Evolutionary conservation across 345 rosid species (phyloP).

Genomic region (Hibiscus syriacus): DNA sequence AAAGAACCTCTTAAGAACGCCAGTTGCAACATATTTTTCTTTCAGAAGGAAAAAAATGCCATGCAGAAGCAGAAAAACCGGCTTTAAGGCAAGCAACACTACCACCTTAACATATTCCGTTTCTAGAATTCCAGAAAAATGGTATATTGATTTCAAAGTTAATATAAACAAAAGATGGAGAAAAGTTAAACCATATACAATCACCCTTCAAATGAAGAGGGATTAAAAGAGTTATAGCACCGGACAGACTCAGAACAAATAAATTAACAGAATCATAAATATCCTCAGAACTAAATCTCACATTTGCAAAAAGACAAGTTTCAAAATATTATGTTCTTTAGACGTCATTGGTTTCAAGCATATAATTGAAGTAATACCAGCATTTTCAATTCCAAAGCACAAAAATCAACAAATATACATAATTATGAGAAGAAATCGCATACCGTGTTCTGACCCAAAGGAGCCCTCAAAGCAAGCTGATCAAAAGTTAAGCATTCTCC

Average conservation of each 20-base stretch:
- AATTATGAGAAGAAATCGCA: not conserved
- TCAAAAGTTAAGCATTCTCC: constrained; percentile 97
- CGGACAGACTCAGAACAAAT: not conserved
- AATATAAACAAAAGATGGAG: not conserved
- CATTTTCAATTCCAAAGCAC: too few species aligned
- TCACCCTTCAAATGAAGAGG: not conserved
- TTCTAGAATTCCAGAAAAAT: not conserved
- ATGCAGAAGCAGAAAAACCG: not conserved
- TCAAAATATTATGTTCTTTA: not conserved
- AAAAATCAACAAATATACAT: not conserved
- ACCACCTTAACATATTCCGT: not conserved
- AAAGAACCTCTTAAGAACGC: not conserved
- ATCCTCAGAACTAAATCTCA: not conserved
- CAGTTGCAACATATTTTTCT: not conserved
- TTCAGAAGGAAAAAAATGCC: not conserved
- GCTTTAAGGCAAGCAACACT: not conserved
- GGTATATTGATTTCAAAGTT: not conserved
- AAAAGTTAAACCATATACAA: not conserved
- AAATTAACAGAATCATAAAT: not conserved
- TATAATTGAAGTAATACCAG: not conserved
- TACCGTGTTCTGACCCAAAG: constrained; percentile 97
- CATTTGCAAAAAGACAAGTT: not conserved
- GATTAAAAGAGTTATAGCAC: not conserved
- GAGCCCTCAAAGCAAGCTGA: constrained; percentile 88
- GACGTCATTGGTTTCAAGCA: too few species aligned